These are phyloP conservation scores for Dictyostelium firmibasis DNA, from an alignment of 78 protist species.

Conservation along the genomic window DNA sequence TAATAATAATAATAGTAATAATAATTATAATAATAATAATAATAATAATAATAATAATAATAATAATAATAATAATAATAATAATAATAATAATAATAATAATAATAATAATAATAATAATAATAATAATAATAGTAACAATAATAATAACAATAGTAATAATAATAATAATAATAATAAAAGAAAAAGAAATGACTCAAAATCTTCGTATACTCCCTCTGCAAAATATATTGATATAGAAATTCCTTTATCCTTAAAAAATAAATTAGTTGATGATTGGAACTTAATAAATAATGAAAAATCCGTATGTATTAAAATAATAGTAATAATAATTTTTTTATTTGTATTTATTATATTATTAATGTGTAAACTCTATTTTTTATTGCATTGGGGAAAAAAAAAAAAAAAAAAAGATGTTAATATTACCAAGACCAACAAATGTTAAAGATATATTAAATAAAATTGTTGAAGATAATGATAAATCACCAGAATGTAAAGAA, in stretches of 20 bases:
- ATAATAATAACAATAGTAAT: neutral
- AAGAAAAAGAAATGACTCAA: neutral
- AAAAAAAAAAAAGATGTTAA: neutral
- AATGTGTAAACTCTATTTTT: too few relatives aligned
- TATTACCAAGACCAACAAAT: conserved; percentile 7
- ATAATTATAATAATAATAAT: too few relatives aligned
- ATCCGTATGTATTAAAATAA: neutral
- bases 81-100: too few relatives aligned
- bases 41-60: too few relatives aligned
- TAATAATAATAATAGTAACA: neutral
- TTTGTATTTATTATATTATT: too few relatives aligned
- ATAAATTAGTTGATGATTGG: conserved; percentile 38
- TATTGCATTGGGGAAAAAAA: too few relatives aligned
- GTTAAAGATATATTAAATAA: conserved; percentile 1
- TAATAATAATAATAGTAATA: too few relatives aligned
- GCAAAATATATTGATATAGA: neutral
- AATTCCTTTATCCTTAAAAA: conserved; percentile 15
- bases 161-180: neutral
- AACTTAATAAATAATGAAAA: conserved; percentile 27
- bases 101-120: neutral
- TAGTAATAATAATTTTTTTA: neutral
- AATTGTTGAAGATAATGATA: neutral
- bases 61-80: too few relatives aligned
- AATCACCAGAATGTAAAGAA: neutral
- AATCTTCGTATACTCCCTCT: neutral